Evolutionary conservation across 306 rosid species (phyloP).

Genomic region (Inga oerstediana): DNA sequence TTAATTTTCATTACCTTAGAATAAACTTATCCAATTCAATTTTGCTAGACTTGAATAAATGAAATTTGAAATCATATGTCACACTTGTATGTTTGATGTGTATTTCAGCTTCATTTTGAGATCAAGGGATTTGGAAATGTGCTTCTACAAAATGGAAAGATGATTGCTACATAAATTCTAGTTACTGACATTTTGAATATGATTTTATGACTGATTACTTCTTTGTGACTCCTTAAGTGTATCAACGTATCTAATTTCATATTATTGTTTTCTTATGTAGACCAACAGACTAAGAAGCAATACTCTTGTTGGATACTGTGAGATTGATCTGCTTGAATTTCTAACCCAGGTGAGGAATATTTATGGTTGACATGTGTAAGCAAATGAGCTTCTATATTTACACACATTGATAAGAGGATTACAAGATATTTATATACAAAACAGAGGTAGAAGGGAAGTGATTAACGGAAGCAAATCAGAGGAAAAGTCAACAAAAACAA

Average conservation of each 20-base stretch:
- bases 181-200: neutral
- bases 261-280: constrained; percentile 51
- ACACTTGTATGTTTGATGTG: constrained; percentile 9
- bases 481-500: too few species aligned
- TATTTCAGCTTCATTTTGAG: constrained; percentile 19
- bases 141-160: neutral
- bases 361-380: constrained; percentile 14
- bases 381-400: too few species aligned
- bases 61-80: constrained; percentile 21
- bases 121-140: constrained; percentile 2
- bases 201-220: neutral
- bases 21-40: constrained; percentile 8
- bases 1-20: constrained; percentile 19
- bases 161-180: neutral
- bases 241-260: constrained; percentile 28
- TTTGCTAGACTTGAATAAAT: constrained; percentile 13
- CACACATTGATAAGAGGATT: too few species aligned
- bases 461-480: too few species aligned
- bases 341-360: constrained; percentile 63
- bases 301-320: constrained; percentile 87
- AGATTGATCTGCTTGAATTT: constrained; percentile 86
- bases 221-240: neutral
- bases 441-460: too few species aligned
- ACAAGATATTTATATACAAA: too few species aligned
- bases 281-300: constrained; percentile 81